A percentile compares a stretch with the other conserved stretches of the same genome.
Conservation (phyloP, 2,329 filamentous ascomycete species). For the Aspergillus sp. region DNA sequence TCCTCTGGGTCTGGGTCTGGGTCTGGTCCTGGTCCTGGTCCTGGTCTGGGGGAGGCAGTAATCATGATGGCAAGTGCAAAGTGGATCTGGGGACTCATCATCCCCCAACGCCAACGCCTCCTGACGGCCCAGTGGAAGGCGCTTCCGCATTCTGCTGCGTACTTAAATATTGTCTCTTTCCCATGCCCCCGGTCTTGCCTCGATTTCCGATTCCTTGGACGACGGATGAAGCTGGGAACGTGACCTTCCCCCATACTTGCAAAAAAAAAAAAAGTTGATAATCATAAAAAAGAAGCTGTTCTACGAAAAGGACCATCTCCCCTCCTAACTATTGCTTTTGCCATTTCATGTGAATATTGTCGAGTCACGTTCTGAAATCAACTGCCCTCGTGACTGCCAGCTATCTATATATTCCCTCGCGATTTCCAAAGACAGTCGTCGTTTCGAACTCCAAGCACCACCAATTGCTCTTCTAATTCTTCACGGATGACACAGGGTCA, state of each 20-base stretch:
- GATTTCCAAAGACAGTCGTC: neutral
- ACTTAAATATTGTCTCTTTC: constrained; percentile 33
- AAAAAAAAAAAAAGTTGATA: constrained; percentile 11
- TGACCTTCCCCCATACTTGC: neutral
- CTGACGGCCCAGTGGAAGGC: constrained; percentile 12
- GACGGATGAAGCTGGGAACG: constrained; percentile 4
- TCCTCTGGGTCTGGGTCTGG: neutral
- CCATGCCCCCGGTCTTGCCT: constrained; percentile 21
- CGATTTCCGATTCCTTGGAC: constrained; percentile 23
- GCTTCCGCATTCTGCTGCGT: constrained; percentile 2
- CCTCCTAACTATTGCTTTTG: constrained; percentile 19
- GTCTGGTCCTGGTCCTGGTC: constrained; percentile 11
- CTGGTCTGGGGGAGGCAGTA: constrained; percentile 31
- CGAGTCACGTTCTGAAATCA: neutral
- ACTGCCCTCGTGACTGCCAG: neutral
- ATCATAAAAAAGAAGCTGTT: constrained; percentile 5
- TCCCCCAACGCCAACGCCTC: constrained; percentile 23
- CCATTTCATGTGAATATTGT: neutral
- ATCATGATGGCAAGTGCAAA: constrained; percentile 10
- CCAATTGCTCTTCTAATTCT: constrained; percentile 5
- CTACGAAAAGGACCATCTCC: constrained; percentile 21
- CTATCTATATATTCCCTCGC: neutral
- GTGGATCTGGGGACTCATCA: constrained; percentile 25
- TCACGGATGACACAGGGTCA: constrained; percentile 17
- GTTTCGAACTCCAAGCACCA: neutral